Conservation (phyloP, 129 eudicot species). For the Centaurea solstitialis region DNA sequence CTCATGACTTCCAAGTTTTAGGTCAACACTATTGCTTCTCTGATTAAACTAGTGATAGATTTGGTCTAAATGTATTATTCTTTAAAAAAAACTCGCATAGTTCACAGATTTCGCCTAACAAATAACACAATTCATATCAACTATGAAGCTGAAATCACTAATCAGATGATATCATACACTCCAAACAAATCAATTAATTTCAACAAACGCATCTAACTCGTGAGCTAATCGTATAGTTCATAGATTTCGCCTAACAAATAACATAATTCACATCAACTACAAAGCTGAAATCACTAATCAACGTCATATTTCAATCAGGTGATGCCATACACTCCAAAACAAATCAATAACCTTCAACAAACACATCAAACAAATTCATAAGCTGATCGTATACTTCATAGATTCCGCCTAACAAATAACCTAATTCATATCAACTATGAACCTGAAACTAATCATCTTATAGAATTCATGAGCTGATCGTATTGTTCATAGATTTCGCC, state of each 20-base stretch:
- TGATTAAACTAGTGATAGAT: not conserved
- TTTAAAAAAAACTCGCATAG: not conserved
- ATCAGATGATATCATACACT: not conserved
- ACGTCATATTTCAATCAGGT: not conserved
- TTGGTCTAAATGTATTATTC: not conserved
- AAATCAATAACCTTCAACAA: not conserved
- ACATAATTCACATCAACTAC: not conserved
- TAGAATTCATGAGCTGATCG: not conserved
- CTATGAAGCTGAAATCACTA: not conserved
- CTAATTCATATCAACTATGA: not conserved
- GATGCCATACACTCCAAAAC: not conserved
- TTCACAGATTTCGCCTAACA: not conserved
- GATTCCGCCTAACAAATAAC: not conserved
- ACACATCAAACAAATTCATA: not conserved
- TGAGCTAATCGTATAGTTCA: not conserved
- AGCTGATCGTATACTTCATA: not conserved
- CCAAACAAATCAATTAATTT: conserved; percentile 9
- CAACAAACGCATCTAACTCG: not conserved
- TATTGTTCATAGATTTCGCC: not conserved
- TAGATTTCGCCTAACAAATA: not conserved
- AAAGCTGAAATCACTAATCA: not conserved
- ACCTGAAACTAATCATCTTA: not conserved
- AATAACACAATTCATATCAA: not conserved
- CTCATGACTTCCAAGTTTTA: not conserved
- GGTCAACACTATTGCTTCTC: not conserved